Evolutionary conservation across 1,139 yeast genomes (phyloP).

Genomic region (Maudiozyma humilis): DNA sequence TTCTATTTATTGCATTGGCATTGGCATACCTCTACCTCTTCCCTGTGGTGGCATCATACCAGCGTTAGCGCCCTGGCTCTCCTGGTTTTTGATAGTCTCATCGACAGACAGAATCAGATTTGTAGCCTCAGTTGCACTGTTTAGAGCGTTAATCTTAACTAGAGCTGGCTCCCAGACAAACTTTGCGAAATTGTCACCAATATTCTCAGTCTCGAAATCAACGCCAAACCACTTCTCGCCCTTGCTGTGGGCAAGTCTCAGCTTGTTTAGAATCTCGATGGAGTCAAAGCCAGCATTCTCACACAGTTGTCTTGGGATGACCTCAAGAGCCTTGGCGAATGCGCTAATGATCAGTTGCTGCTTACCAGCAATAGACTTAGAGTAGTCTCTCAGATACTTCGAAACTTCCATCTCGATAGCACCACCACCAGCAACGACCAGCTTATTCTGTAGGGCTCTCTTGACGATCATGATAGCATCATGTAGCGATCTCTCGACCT

Average conservation of each 20-base stretch:
- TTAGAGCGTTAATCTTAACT: constrained; percentile 87
- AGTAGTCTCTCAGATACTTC: constrained; percentile 74
- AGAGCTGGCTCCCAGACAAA: constrained; percentile 98
- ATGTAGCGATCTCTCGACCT: constrained; percentile 92
- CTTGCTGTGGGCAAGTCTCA: constrained; percentile 89
- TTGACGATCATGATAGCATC: constrained; percentile 98
- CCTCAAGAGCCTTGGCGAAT: constrained; percentile 88
- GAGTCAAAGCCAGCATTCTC: constrained; percentile 98
- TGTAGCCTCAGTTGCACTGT: constrained; percentile 97
- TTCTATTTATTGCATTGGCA: constrained; percentile 33
- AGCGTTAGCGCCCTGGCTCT: constrained; percentile 47
- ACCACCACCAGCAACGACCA: constrained; percentile 97
- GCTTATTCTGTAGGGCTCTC: constrained; percentile 79
- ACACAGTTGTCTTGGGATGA: constrained; percentile 93
- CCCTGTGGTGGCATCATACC: constrained; percentile 41
- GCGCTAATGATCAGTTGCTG: constrained; percentile 89
- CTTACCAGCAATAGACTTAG: constrained; percentile 86
- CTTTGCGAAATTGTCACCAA: constrained; percentile 75
- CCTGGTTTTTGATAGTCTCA: constrained; percentile 85
- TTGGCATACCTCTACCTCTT: constrained; percentile 62
- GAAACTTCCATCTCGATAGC: constrained; percentile 98
- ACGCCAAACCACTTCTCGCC: constrained; percentile 91
- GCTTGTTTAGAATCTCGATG: constrained; percentile 78
- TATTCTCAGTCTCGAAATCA: constrained; percentile 75
- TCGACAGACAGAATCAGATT: constrained; percentile 85